Evolutionary conservation across 768 basidiomycete genomes (phyloP), one percentile per base, ranked within the genome.

Genomic region (Ephemerocybe angulata): DNA sequence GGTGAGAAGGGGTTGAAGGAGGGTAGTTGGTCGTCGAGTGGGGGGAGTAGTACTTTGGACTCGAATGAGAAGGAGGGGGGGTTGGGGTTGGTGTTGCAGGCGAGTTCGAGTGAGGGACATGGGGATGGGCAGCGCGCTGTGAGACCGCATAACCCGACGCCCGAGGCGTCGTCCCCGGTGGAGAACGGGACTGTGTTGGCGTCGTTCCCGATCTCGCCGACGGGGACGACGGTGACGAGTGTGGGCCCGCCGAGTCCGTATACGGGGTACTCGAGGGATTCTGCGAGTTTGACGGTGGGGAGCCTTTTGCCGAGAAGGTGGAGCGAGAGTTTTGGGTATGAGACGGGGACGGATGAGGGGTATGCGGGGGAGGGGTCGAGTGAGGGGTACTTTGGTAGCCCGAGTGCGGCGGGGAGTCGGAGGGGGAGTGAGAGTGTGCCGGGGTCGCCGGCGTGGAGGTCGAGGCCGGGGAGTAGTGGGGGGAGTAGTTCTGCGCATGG

Each of bases 91-190:
- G 33, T 35, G 33, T 35, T 8, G 10, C 33, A 17, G 17, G 10
- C 10, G 33, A 35, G 17, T 35, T 57, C 30, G 44, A 40, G 30
- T 15, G 46, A 8, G 6, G 41, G 24, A 0, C 41, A 44, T 6
- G n/a, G 7, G 15, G 43, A 27, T 19, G 21, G 40, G 29, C n/a
- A 3, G n/a, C 35, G 50, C 52, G 15, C 47, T 43, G 22, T 63
- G 24, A 73, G 81, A 27, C 77, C 81, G 4, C 58, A 69, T 38
- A 83, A 84, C 54, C 81, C 84, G 1, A 83, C 82, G 0, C 82
- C 83, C 19, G 74, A 80, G 38, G 71, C 73, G 35, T 76, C 73
- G 48, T 51, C 71, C 11, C 67, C 67, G 0, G 62, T 77, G 4
- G 76, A 80, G 55, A 70, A 76, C 1, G 52, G 68, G 27, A 54